These are phyloP conservation scores for Pinus tabuliformis DNA, from an alignment of 75 land plant genomes.

Conservation along the genomic window DNA sequence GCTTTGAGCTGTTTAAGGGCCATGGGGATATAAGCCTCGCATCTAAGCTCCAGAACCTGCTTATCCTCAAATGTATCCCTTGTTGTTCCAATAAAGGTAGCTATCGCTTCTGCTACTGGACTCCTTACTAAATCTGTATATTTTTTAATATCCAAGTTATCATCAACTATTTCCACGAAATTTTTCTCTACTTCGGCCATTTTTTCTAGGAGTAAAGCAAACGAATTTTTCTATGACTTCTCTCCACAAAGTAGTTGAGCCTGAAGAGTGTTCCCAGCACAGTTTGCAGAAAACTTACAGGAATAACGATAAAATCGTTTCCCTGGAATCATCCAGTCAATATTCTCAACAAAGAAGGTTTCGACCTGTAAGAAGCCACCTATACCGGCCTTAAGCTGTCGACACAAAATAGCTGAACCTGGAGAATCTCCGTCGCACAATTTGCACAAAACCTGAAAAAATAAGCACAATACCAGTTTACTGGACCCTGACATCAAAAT, in stretches of 20 bases:
- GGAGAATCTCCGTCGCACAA: background rate
- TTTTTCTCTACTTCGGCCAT: background rate
- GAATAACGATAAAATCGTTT: too few relatives aligned
- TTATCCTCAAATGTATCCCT: conserved; percentile 74
- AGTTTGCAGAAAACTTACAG: too few relatives aligned
- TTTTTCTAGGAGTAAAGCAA: background rate
- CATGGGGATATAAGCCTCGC: conserved; percentile 90
- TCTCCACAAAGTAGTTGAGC: too few relatives aligned
- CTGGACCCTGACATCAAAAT: background rate
- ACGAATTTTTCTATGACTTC: too few relatives aligned
- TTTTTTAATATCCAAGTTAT: conserved; percentile 48
- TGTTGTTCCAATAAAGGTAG: conserved; percentile 89
- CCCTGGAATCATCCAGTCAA: too few relatives aligned
- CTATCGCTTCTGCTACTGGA: conserved; percentile 73
- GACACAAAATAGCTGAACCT: background rate
- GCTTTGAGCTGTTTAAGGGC: conserved; percentile 51
- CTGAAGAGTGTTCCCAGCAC: too few relatives aligned
- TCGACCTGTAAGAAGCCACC: too few relatives aligned
- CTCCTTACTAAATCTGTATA: conserved; percentile 56
- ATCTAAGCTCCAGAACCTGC: conserved; percentile 71
- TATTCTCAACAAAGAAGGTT: too few relatives aligned
- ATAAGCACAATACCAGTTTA: background rate
- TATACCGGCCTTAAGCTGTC: too few relatives aligned
- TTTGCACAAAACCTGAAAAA: background rate
- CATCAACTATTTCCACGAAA: conserved; percentile 23